Base-by-base conservation (phyloP, 2,329 filamentous ascomycete species). In the Clarireedia monteithiana region DNA sequence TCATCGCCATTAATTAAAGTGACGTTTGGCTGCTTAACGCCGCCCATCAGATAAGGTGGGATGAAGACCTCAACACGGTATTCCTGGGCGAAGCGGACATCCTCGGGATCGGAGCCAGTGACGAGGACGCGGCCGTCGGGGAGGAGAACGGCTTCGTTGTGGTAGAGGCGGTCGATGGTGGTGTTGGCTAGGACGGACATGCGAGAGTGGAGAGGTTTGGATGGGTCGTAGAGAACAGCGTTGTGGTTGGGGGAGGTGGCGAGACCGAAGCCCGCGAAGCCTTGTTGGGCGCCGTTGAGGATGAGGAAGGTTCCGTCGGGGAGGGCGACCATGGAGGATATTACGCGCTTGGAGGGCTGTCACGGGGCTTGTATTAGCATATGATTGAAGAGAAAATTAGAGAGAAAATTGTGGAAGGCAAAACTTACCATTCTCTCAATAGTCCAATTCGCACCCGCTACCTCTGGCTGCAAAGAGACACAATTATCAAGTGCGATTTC, bases 241-340 rank as follows among this genome's bases (percentile, higher is more conserved):
- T 83, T 84, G 57, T 77, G 75, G 56, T 78, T 66, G 0, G 77
- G 78, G 58, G 80, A 76, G 2, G 77, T 73, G 6, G 76, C 82
- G 0, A 84, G 75, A 23, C 81, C 82, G 63, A 86, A 86, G 1
- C 83, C 83, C 40, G 80, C 83, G 39, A 78, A 76, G 30, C 83
- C 83, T 44, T 80, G 74, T 49, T 77, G 70, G 2, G 79, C 83
- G 10, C 83, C 82, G 63, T 84, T 85, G 58, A 81, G 68, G 59
- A 86, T 84, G 5, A 86, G 69, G 61, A 79, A 85, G 0, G 82
- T 85, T 4, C 83, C 82, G 55, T 86, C 82, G 2, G 83, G 82
- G 1, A 86, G 76, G 6, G 81, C 78, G 0, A 78, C 74, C 71
- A 86, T 85, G 70, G 80, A 84, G 15, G 76, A 73, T 64, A 85